These are phyloP conservation scores for Athelia psychrophila DNA, from an alignment of 1,284 basidiomycete species.

Conservation along the genomic window DNA sequence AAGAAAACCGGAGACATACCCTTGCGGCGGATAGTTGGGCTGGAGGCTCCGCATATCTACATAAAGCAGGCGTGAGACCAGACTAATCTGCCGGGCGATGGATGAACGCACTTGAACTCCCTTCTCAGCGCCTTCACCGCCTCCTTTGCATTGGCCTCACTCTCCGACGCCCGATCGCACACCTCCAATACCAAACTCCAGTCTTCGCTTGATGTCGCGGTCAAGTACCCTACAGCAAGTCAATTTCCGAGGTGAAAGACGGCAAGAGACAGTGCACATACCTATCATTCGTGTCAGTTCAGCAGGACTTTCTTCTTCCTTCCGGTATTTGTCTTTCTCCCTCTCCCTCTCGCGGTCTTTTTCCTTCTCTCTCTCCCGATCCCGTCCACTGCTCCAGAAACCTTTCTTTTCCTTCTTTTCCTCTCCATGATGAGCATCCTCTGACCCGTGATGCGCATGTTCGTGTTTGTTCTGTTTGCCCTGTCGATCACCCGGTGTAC, in stretches of 20 bases:
- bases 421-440: constrained; percentile 17
- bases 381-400: constrained; percentile 50
- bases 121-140: constrained; percentile 68
- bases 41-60: constrained; percentile 65
- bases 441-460: constrained; percentile 19
- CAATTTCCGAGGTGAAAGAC: constrained; percentile 4
- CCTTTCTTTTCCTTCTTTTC: constrained; percentile 45
- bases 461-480: not conserved
- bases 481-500: constrained; percentile 10
- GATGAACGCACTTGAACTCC: constrained; percentile 66
- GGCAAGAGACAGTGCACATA: constrained; percentile 22
- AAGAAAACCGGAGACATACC: constrained; percentile 35
- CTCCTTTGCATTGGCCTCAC: constrained; percentile 68
- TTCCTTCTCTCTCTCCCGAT: constrained; percentile 28
- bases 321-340: constrained; percentile 22
- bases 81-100: constrained; percentile 1
- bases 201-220: constrained; percentile 73
- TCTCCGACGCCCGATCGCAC: constrained; percentile 69
- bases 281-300: constrained; percentile 72
- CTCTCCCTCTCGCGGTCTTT: constrained; percentile 17
- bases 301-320: constrained; percentile 37
- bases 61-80: not conserved
- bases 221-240: constrained; percentile 55
- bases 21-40: constrained; percentile 71
- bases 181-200: constrained; percentile 77